Conservation (phyloP, 139 green algal genomes). For the Auxenochlorella pyrenoidosa region DNA sequence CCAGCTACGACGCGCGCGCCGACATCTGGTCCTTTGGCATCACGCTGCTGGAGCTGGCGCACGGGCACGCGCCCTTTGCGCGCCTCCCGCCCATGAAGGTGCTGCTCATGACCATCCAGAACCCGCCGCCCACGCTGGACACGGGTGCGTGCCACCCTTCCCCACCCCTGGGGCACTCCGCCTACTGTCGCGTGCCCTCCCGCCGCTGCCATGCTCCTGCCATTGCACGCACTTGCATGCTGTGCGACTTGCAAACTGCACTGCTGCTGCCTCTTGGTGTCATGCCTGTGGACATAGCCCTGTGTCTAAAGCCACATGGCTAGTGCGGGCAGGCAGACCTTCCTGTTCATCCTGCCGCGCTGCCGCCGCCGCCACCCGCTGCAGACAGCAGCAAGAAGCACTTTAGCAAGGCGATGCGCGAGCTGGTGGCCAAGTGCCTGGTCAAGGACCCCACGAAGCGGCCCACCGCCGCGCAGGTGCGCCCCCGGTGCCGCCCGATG, state of each 20-base stretch:
- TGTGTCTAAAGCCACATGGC: neutral
- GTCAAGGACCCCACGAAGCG: constrained; percentile 94
- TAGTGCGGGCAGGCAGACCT: no score
- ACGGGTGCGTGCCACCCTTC: neutral
- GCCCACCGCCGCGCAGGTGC: constrained; percentile 77
- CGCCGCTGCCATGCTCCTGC: no score
- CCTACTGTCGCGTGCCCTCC: no score
- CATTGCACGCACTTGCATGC: no score
- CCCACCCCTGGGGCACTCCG: no score
- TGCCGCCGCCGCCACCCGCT: no score
- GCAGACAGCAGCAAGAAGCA: constrained; percentile 2
- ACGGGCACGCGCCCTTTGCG: constrained; percentile 99
- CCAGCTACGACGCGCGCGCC: constrained; percentile 86
- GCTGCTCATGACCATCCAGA: constrained; percentile 96
- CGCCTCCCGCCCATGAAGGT: constrained; percentile 99
- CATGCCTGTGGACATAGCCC: no score
- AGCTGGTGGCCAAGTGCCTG: constrained; percentile 95
- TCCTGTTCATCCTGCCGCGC: no score
- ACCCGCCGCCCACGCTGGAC: constrained; percentile 93
- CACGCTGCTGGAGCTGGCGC: constrained; percentile 97
- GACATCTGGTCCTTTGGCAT: constrained; percentile 99
- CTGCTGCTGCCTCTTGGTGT: no score
- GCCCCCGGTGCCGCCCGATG: neutral
- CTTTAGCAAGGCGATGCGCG: constrained; percentile 80
- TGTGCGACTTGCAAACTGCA: neutral